Base-by-base conservation (phyloP, 495 filamentous ascomycete genomes). In the Penicillium crystallinum region DNA sequence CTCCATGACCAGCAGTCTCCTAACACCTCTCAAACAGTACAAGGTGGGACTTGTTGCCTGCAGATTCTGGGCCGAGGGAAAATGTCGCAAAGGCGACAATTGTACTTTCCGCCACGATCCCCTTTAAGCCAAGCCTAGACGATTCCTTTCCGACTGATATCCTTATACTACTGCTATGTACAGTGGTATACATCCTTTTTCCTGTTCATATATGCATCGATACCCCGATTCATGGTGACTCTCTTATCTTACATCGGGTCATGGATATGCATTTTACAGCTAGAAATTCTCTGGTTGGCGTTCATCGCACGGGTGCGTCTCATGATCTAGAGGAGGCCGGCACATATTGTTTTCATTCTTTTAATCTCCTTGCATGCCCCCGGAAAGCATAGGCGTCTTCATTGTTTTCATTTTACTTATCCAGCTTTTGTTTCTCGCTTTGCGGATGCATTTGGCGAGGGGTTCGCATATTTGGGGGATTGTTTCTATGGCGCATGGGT, bases 21-120 rank as follows among this genome's bases (percentile, higher is more conserved):
- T 67, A 31, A 70, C 54, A 15, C 3, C 22, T 52, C 12, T 6
- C 18, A 19, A 46, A 57, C 35, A 72, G 65, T 72, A 72, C 43
- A 73, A 72, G 54, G 67, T 62, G 41, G 69, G 69, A 43, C 55
- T 69, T 27, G 73, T 79, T 43, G 77, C 87, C 14, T 96, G 91
- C 69, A 81, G 77, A 42, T 95, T 90, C 68, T 96, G 78, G 76
- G 73, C 78, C 6, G 79, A 87, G 50, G 90, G 90, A 14, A 85
- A 84, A 65, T 96, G 91, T 69, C 75, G 77, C 15, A 93, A 95
- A 67, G 91, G 91, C 4, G 86, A 87, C 15, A 84, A 86, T 30
- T 96, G 91, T 66, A 93, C 88, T 1, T 96, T 83, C 69, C 76
- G 87, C 38, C 91, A 96, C 19, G 74, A 77, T 53, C 11, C 44